Conservation (phyloP, 805 yeast genomes). For the Kodamaea laetipori region DNA sequence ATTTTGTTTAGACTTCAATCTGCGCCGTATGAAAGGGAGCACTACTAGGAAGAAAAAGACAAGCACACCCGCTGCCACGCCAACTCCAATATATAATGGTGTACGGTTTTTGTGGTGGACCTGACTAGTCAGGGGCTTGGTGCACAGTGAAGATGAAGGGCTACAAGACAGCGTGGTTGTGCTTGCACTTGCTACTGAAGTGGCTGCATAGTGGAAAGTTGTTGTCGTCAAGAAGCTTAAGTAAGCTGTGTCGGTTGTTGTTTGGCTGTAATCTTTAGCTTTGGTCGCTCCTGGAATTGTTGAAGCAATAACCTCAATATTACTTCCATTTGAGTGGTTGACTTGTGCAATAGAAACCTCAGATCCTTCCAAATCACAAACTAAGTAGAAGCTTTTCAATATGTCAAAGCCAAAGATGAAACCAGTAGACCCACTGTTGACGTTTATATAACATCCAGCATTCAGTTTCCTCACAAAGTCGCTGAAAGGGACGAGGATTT, state of each 20-base stretch:
- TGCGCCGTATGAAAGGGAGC: too few relatives aligned
- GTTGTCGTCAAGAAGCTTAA: too few relatives aligned
- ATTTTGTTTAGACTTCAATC: too few relatives aligned
- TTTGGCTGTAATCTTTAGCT: background rate
- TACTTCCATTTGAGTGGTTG: background rate
- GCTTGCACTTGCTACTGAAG: background rate
- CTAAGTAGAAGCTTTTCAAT: background rate
- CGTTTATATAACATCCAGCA: background rate
- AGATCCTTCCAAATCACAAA: background rate
- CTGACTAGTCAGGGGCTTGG: too few relatives aligned
- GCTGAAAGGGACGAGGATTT: constrained; percentile 9
- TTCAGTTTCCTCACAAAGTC: background rate
- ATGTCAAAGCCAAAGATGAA: background rate
- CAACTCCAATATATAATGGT: too few relatives aligned
- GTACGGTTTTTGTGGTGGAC: too few relatives aligned
- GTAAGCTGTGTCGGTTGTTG: too few relatives aligned
- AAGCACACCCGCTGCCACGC: too few relatives aligned
- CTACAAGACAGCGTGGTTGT: background rate
- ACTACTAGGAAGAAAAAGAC: too few relatives aligned
- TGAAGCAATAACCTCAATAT: background rate
- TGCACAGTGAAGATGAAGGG: too few relatives aligned
- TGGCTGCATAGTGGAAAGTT: background rate
- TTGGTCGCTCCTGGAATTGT: background rate
- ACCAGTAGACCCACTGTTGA: background rate
- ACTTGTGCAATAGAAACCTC: constrained; percentile 1